These are phyloP conservation scores for Glycine tomentella DNA, from an alignment of 306 rosid species.

Conservation along the genomic window DNA sequence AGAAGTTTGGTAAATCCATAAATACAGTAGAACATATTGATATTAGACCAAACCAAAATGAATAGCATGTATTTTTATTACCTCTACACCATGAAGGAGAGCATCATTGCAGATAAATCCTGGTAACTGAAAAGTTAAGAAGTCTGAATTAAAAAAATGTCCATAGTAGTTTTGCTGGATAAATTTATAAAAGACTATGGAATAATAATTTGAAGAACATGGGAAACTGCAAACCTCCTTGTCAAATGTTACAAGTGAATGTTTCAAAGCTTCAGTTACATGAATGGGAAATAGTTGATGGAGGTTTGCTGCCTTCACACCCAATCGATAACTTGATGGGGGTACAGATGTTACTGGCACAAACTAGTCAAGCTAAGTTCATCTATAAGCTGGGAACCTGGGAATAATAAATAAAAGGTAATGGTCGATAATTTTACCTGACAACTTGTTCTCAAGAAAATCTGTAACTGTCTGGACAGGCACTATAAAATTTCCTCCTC, in stretches of 20 bases:
- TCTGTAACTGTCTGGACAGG: slow-evolving; percentile 95
- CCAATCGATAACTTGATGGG: slow-evolving; percentile 92
- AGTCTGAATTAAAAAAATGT: slow-evolving; percentile 30
- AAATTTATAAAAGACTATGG: too few species aligned
- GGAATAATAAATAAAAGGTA: slow-evolving; percentile 36
- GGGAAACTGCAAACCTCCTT: slow-evolving; percentile 68
- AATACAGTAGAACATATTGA: background rate
- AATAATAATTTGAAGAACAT: slow-evolving; percentile 8
- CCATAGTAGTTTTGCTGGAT: slow-evolving; percentile 19
- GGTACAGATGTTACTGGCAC: slow-evolving; percentile 75
- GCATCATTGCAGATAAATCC: slow-evolving; percentile 89
- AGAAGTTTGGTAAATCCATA: slow-evolving; percentile 11
- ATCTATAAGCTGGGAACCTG: slow-evolving; percentile 33
- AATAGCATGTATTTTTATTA: slow-evolving; percentile 46
- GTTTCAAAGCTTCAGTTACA: slow-evolving; percentile 81
- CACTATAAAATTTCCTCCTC: slow-evolving; percentile 90
- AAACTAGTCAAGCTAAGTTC: slow-evolving; percentile 43
- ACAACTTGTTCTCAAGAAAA: slow-evolving; percentile 73
- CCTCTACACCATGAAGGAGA: slow-evolving; percentile 99
- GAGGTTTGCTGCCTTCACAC: slow-evolving; percentile 88
- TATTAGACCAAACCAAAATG: background rate
- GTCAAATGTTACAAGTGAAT: slow-evolving; percentile 72
- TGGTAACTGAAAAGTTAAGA: slow-evolving; percentile 71
- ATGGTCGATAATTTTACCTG: slow-evolving; percentile 58
- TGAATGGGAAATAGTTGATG: slow-evolving; percentile 75